Evolutionary conservation across 768 basidiomycete species (phyloP), one percentile per base, ranked within the genome.

Genomic region (Clavulina sp.): DNA sequence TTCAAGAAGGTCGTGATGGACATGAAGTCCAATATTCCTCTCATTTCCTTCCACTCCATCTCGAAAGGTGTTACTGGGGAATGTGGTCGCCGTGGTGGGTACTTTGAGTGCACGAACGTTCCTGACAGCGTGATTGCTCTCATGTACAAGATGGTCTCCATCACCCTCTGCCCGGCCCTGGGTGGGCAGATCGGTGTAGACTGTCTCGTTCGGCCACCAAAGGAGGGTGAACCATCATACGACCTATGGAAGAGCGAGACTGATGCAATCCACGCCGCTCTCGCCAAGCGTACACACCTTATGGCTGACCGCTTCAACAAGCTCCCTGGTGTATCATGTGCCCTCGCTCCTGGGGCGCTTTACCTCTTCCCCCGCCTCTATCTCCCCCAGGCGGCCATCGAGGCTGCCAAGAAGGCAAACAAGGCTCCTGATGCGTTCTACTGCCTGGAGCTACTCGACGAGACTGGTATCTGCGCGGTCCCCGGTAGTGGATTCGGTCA

Each of bases 31-130:
- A 73, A 76, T 51, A 67, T 91, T 52, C 78, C 86, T 41, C 78
- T 99, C 63, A 70, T 99, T 50, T 91, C 86, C 41, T 96, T 95
- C 80, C 93, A 99, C 70, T 89, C 85, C 50, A 93, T 93, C 63
- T 92, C 87, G 52, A 99, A 99, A 66, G 93, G 93, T 50, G 86
- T 95, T 55, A 77, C 76, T 33, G 93, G 93, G 54, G 93, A 99
- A 67, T 99, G 95, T 64, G 93, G 95, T 2, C 73, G 93, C n/a
- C 75, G 95, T 46, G 93, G 93, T 31, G 93, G 92, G 2, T 99
- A 95, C 71, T 92, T 93, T 59, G 93, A 99, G 67, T 78, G 81
- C 63, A 73, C 76, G 55, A 97, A 97, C 67, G 68, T 99, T 57
- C 62, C 71, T 9, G 70, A 78, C 5, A 81, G 87, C 28, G 73